Percentiles rank a stretch among this genome's conserved stretches.
phyloP scores from a whole-genome alignment of 2,329 filamentous ascomycete species.

The Calonectria pteridis region DNA sequence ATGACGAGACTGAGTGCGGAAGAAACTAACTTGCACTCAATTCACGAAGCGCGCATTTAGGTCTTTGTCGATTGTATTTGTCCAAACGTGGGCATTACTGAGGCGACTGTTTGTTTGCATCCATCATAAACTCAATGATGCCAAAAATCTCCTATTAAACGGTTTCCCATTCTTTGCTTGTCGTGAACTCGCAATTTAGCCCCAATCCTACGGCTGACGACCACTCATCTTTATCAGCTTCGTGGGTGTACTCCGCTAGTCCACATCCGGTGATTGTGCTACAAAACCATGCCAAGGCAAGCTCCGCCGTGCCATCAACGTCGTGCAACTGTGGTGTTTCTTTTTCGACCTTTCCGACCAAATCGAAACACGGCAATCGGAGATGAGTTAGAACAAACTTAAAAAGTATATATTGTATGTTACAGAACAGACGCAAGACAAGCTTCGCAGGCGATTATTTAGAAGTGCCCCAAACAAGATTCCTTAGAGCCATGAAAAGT shows the following conservation, averaged over 20 bases:
- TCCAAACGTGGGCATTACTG: neutral
- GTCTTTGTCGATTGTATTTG: neutral
- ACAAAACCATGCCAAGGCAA: neutral
- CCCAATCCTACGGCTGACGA: neutral
- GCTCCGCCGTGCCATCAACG: neutral
- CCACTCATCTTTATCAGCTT: neutral
- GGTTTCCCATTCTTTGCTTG: neutral
- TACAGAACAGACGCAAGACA: conserved; percentile 24
- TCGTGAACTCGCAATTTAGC: neutral
- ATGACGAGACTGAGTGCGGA: neutral
- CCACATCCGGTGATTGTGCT: too few species aligned
- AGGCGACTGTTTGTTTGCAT: neutral
- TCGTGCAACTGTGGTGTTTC: neutral
- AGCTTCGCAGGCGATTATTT: conserved; percentile 9
- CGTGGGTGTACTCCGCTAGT: neutral
- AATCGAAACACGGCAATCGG: neutral
- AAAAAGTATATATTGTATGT: conserved; percentile 23
- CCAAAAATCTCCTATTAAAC: neutral
- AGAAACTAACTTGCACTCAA: neutral
- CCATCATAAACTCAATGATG: neutral
- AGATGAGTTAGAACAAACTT: neutral
- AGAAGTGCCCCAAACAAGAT: conserved; percentile 13
- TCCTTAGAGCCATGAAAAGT: conserved; percentile 2
- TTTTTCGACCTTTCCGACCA: too few species aligned
- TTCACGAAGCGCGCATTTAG: neutral